Percentiles rank a stretch among this genome's conserved stretches.
phyloP scores from a whole-genome alignment of 2,329 filamentous ascomycete species.

The Sclerotinia sclerotiorum region DNA sequence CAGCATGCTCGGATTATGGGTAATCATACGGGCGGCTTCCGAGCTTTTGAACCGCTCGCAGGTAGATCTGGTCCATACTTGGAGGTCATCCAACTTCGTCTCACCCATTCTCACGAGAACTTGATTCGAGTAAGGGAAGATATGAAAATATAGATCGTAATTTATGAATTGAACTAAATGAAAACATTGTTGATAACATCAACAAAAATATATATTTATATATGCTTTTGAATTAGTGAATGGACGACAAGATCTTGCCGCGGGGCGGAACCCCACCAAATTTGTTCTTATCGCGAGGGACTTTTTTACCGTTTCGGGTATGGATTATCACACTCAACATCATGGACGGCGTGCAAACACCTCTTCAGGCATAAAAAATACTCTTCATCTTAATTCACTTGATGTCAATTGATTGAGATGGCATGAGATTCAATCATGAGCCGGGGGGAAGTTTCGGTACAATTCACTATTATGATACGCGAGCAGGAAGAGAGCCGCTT shows the following conservation, averaged over 20 bases:
- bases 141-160: neutral
- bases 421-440: neutral
- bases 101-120: conserved; percentile 26
- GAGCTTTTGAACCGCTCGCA: conserved; percentile 21
- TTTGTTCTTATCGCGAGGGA: conserved; percentile 35
- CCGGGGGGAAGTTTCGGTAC: neutral
- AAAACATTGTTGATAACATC: neutral
- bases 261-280: conserved; percentile 29
- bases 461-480: neutral
- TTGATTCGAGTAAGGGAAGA: neutral
- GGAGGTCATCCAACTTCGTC: conserved; percentile 23
- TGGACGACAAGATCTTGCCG: conserved; percentile 6
- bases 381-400: conserved; percentile 3
- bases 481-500: conserved; percentile 8
- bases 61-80: conserved; percentile 23
- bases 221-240: neutral
- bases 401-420: conserved; percentile 1
- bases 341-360: conserved; percentile 26
- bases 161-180: neutral
- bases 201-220: neutral
- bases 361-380: conserved; percentile 29
- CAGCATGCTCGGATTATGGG: conserved; percentile 28
- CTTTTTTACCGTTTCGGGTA: conserved; percentile 35
- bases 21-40: conserved; percentile 23
- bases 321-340: conserved; percentile 22